Conservation (phyloP, 176 grass and related monocot genomes). For the Rhipidocladum racemiflorum region DNA sequence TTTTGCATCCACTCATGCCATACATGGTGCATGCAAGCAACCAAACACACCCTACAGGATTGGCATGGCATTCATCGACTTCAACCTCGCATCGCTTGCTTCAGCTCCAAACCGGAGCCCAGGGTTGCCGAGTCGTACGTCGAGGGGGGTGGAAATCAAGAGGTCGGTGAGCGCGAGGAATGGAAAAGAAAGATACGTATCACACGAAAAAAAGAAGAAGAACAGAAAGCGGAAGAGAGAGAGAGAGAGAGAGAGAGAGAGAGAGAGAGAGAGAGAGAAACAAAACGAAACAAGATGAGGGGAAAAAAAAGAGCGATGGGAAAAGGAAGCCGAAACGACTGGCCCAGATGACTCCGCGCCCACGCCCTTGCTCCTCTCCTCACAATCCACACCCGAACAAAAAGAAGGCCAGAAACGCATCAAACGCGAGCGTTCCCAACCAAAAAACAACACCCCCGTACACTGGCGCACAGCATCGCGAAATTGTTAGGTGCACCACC, state of each 20-base stretch:
- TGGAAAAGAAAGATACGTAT: conserved; percentile 9
- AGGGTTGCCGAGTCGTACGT: neutral
- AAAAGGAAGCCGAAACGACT: conserved; percentile 36
- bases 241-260: too few relatives aligned
- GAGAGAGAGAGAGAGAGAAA: neutral
- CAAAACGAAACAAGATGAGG: neutral
- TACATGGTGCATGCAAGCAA: too few relatives aligned
- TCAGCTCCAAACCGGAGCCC: conserved; percentile 19
- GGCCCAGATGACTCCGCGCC: conserved; percentile 32
- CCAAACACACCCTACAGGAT: too few relatives aligned
- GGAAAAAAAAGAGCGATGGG: neutral
- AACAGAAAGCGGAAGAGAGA: too few relatives aligned
- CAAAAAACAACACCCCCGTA: neutral
- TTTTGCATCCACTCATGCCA: too few relatives aligned
- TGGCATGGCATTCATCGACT: neutral
- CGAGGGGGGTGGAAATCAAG: neutral
- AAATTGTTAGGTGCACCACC: conserved; percentile 31
- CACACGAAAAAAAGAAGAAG: neutral
- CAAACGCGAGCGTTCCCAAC: neutral
- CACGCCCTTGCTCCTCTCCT: conserved; percentile 34
- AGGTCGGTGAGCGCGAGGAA: conserved; percentile 7
- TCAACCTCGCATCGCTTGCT: neutral
- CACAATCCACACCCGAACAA: conserved; percentile 52
- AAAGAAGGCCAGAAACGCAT: conserved; percentile 8
- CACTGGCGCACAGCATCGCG: neutral